These are phyloP conservation scores for Pulveroboletus sp. DNA, from an alignment of 1,284 basidiomycete species.

Conservation along the genomic window DNA sequence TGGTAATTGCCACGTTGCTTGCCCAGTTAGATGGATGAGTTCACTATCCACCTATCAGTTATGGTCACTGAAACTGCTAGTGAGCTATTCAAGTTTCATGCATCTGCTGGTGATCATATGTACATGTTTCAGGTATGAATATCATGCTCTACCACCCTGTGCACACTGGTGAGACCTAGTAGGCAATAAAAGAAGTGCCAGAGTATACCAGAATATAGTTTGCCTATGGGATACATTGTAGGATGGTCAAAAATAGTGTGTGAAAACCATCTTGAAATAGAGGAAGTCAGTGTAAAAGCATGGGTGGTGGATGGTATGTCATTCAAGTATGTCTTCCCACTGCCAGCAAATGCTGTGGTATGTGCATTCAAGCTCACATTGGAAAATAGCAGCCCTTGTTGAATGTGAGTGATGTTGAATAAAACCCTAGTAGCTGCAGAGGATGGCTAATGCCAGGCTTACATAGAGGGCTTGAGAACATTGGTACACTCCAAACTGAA, in stretches of 20 bases:
- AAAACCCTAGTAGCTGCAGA: no score
- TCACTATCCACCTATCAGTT: constrained; percentile 68
- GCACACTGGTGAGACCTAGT: no score
- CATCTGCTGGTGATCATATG: constrained; percentile 69
- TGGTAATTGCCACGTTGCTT: constrained; percentile 59
- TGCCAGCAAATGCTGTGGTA: constrained; percentile 51
- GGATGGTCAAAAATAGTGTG: no score
- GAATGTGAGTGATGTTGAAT: constrained; percentile 32
- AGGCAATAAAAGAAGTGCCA: no score
- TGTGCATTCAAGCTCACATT: constrained; percentile 47
- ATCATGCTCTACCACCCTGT: constrained; percentile 40
- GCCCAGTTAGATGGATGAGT: constrained; percentile 68
- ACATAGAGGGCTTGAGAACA: no score
- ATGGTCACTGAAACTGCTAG: neutral
- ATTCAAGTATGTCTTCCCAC: constrained; percentile 58
- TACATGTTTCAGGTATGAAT: constrained; percentile 69
- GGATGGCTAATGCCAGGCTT: no score
- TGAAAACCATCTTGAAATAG: no score
- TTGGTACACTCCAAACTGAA: no score
- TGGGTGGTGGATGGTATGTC: constrained; percentile 40
- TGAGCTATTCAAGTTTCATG: neutral
- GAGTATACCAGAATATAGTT: no score
- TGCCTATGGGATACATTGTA: no score
- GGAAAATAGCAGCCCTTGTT: constrained; percentile 41
- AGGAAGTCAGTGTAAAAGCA: no score